A percentile compares a stretch with the other conserved stretches of the same genome.
phyloP scores from a whole-genome alignment of 75 land plant species.

The Adiantum capillusveneris region DNA sequence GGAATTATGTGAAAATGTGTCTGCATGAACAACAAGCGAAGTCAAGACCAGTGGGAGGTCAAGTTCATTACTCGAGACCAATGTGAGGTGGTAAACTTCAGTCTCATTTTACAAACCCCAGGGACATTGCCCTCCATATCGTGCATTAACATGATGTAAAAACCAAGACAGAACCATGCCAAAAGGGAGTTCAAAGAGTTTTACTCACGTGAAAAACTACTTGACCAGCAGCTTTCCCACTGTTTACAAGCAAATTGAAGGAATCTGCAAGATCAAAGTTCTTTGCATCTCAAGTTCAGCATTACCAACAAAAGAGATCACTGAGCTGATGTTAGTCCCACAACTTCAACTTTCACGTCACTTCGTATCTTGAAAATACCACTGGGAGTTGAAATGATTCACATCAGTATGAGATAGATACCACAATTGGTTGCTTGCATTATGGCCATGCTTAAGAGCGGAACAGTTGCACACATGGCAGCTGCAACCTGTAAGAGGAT shows the following conservation, averaged over 20 bases:
- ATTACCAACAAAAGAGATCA: background rate
- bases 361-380: too few relatives aligned
- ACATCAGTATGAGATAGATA: slow-evolving; percentile 26
- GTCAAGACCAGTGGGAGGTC: background rate
- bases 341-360: too few relatives aligned
- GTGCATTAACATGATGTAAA: too few relatives aligned
- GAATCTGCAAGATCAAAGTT: slow-evolving; percentile 53
- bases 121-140: too few relatives aligned
- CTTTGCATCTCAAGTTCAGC: background rate
- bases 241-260: slow-evolving; percentile 89
- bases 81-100: too few relatives aligned
- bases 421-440: slow-evolving; percentile 84
- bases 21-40: slow-evolving; percentile 28
- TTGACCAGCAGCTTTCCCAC: slow-evolving; percentile 90
- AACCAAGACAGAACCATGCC: too few relatives aligned
- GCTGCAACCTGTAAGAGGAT: slow-evolving; percentile 62
- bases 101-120: too few relatives aligned
- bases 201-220: slow-evolving; percentile 86
- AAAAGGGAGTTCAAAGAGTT: too few relatives aligned
- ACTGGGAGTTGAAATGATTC: background rate
- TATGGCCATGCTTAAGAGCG: slow-evolving; percentile 68
- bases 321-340: too few relatives aligned
- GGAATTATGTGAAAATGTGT: slow-evolving; percentile 89
- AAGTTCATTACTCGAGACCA: too few relatives aligned
- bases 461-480: slow-evolving; percentile 83